Evolutionary conservation across 495 filamentous ascomycete species (phyloP).

Genomic region (Hypoxylon lienhwacheense): DNA sequence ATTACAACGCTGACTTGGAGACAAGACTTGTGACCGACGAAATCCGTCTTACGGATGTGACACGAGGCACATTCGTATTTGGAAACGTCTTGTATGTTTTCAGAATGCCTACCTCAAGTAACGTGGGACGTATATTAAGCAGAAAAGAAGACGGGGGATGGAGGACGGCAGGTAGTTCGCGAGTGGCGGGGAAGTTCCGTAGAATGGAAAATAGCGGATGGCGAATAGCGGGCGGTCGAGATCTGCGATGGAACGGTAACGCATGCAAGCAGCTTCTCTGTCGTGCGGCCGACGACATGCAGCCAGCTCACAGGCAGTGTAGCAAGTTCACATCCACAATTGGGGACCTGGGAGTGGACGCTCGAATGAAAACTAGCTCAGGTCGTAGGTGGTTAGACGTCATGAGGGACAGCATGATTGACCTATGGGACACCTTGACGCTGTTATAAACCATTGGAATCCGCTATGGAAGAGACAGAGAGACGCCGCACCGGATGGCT

Average conservation of each 20-base stretch:
- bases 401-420: constrained; percentile 3
- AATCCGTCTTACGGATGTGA: constrained; percentile 26
- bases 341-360: constrained; percentile 1
- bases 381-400: constrained; percentile 1
- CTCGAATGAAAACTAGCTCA: constrained; percentile 35
- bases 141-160: constrained; percentile 13
- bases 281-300: constrained; percentile 25
- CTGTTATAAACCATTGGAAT: constrained; percentile 5
- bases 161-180: constrained; percentile 6
- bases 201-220: constrained; percentile 14
- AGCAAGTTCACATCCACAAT: constrained; percentile 21
- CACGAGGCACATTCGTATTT: neutral
- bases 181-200: constrained; percentile 12
- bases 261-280: constrained; percentile 28
- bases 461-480: neutral
- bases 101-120: no score
- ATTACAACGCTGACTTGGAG: constrained; percentile 14
- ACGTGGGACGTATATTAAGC: no score
- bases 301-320: constrained; percentile 8
- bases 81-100: neutral
- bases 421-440: constrained; percentile 10
- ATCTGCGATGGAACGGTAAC: constrained; percentile 27
- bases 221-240: constrained; percentile 22
- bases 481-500: constrained; percentile 3
- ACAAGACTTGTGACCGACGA: constrained; percentile 8